phyloP scores from a whole-genome alignment of 148 eudicot species.

The Diospyros lotus region DNA sequence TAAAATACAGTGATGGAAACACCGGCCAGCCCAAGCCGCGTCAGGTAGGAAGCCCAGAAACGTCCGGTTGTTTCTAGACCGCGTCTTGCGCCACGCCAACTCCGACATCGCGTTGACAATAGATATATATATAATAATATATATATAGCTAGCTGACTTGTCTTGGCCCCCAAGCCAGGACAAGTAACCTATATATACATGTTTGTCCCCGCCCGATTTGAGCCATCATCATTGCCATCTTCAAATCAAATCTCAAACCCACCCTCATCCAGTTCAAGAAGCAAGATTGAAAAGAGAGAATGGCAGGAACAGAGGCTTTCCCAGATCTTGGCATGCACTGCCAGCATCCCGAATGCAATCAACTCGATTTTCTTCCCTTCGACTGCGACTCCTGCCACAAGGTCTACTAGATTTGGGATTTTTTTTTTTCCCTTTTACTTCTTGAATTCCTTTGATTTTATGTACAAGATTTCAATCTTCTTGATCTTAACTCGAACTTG shows the following conservation, averaged over 20 bases:
- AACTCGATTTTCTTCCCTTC: conserved; percentile 94
- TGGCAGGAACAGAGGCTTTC: conserved; percentile 61
- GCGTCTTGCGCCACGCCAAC: no score
- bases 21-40: no score
- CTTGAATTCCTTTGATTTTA: not conserved
- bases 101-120: no score
- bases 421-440: not conserved
- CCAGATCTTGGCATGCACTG: conserved; percentile 85
- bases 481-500: not conserved
- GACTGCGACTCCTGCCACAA: conserved; percentile 60
- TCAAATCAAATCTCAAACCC: not conserved
- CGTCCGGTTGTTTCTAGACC: no score
- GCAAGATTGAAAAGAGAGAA: not conserved
- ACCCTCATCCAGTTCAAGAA: not conserved
- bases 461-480: not conserved
- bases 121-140: no score
- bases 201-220: not conserved
- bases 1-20: no score
- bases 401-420: conserved; percentile 26
- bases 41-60: no score
- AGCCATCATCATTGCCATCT: not conserved
- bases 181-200: not conserved
- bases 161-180: conserved; percentile 37
- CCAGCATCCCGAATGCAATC: conserved; percentile 56
- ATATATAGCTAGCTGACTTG: not conserved